Evolutionary conservation across 2,329 filamentous ascomycete species (phyloP).

Genomic region (Colletotrichum sansevieriae): DNA sequence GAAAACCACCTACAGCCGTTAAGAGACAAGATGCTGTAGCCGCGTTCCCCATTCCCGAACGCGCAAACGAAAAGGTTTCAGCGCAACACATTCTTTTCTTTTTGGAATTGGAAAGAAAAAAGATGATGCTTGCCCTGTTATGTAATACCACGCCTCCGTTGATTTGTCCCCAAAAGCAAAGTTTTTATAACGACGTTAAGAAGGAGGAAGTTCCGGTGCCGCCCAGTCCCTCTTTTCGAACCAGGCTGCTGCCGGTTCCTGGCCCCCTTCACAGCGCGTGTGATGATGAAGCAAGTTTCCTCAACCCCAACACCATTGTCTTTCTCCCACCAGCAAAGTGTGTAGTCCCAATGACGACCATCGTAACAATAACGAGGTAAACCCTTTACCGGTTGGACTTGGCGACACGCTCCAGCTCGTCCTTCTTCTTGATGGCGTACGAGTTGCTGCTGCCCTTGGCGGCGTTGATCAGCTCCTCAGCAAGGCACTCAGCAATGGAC

Average conservation of each 20-base stretch:
- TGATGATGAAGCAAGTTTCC: conserved; percentile 37
- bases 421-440: conserved; percentile 99
- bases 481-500: conserved; percentile 99
- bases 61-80: conserved; percentile 57
- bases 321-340: background rate
- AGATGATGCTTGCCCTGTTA: conserved; percentile 42
- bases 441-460: conserved; percentile 99
- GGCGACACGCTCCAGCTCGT: conserved; percentile 99
- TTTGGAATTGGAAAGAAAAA: conserved; percentile 32
- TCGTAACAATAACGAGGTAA: conserved; percentile 47
- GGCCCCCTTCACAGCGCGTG: conserved; percentile 24
- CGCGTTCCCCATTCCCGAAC: conserved; percentile 61
- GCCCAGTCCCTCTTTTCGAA: background rate
- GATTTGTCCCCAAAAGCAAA: conserved; percentile 42
- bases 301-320: conserved; percentile 46
- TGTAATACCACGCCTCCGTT: conserved; percentile 43
- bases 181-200: conserved; percentile 34
- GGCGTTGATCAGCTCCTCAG: conserved; percentile 99
- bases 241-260: background rate
- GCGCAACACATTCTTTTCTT: conserved; percentile 33
- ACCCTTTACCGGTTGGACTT: conserved; percentile 99
- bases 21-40: conserved; percentile 51
- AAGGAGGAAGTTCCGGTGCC: background rate
- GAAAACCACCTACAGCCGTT: conserved; percentile 45
- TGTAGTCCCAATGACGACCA: conserved; percentile 33